Conservation (phyloP, 768 basidiomycete species). For the Lactarius deliciosus region DNA sequence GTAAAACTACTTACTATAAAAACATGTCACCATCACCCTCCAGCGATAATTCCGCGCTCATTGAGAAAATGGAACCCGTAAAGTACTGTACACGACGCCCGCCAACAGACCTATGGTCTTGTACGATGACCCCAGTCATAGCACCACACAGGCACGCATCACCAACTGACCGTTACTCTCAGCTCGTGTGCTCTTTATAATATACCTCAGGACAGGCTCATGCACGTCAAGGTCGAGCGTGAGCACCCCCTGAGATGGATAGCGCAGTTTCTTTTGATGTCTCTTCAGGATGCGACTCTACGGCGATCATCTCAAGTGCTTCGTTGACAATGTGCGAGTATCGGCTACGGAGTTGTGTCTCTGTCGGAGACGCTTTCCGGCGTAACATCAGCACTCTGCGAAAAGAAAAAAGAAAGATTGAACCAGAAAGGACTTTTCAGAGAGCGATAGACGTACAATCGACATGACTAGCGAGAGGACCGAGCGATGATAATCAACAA, state of each 20-base stretch:
- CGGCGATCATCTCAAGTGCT: slow-evolving; percentile 22
- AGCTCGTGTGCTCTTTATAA: background rate
- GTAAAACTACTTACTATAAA: too few relatives aligned
- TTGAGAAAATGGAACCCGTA: background rate
- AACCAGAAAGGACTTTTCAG: background rate
- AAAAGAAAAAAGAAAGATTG: background rate
- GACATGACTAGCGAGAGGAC: slow-evolving; percentile 16
- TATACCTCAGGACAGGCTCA: background rate
- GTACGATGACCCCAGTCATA: slow-evolving; percentile 6
- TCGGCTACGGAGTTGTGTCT: slow-evolving; percentile 14
- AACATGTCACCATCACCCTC: slow-evolving; percentile 10
- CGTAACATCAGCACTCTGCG: slow-evolving; percentile 26
- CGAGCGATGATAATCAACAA: background rate
- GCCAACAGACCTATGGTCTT: background rate
- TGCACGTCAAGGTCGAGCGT: background rate
- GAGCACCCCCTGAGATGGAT: background rate
- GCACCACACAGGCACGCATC: background rate
- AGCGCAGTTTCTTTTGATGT: background rate
- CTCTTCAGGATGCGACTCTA: background rate
- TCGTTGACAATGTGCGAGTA: slow-evolving; percentile 18
- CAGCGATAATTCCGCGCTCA: background rate
- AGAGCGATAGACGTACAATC: slow-evolving; percentile 16
- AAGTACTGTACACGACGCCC: background rate
- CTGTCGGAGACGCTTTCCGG: slow-evolving; percentile 24
- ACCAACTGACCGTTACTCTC: background rate